Percentiles rank a stretch among this genome's conserved stretches.
phyloP scores from a whole-genome alignment of 1,139 yeast genomes.

The Pichia terricola region DNA sequence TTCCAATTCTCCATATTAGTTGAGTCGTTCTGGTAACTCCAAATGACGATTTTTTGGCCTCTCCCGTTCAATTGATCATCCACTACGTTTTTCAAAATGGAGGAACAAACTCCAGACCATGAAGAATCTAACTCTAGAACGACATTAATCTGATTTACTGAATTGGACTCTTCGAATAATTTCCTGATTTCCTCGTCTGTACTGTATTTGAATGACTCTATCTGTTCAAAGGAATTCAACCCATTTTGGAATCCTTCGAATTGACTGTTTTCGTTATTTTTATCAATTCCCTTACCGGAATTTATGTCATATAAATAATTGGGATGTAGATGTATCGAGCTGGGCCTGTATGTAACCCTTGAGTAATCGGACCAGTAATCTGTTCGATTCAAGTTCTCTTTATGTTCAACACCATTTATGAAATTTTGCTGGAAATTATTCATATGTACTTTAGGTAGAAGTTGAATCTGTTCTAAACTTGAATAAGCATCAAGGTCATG shows the following conservation, averaged over 20 bases:
- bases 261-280: conserved; percentile 26
- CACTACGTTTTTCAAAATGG: conserved; percentile 30
- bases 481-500: neutral
- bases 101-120: conserved; percentile 74
- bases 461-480: conserved; percentile 7
- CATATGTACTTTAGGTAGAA: conserved; percentile 25
- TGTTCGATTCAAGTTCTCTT: conserved; percentile 28
- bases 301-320: conserved; percentile 47
- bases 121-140: conserved; percentile 62
- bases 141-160: conserved; percentile 59
- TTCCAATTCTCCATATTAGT: neutral
- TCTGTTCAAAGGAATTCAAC: conserved; percentile 33
- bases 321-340: conserved; percentile 40
- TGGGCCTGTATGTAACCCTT: conserved; percentile 58
- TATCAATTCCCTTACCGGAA: conserved; percentile 27
- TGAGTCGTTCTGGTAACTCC: conserved; percentile 35
- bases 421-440: conserved; percentile 52
- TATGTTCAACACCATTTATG: conserved; percentile 31
- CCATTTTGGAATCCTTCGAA: conserved; percentile 41
- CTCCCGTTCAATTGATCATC: conserved; percentile 13
- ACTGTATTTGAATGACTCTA: conserved; percentile 31
- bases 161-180: conserved; percentile 70
- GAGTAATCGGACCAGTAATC: conserved; percentile 78
- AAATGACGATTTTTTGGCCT: conserved; percentile 35
- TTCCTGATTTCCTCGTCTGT: conserved; percentile 52